phyloP scores from a whole-genome alignment of 1,284 basidiomycete species.

The Ceratobasidium sp. region DNA sequence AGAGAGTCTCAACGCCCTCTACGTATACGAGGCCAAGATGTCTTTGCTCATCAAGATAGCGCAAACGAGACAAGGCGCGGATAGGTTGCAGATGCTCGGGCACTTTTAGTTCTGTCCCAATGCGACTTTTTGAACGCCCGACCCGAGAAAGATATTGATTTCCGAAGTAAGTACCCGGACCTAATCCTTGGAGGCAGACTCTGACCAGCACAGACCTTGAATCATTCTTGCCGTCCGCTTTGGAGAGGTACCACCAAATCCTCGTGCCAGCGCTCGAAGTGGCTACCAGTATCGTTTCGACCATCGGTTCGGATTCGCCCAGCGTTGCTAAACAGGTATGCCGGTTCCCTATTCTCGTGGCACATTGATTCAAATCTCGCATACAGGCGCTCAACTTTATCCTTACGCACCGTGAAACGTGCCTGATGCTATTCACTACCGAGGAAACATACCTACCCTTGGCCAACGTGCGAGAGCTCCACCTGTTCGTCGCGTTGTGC shows the following conservation, averaged over 20 bases:
- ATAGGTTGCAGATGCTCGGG: slow-evolving; percentile 82
- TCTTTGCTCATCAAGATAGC: slow-evolving; percentile 86
- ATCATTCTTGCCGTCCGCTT: slow-evolving; percentile 84
- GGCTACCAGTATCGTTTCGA: slow-evolving; percentile 70
- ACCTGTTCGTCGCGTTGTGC: slow-evolving; percentile 75
- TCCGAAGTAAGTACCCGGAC: slow-evolving; percentile 66
- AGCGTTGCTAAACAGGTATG: slow-evolving; percentile 71
- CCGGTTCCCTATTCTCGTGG: not conserved
- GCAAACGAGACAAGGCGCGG: slow-evolving; percentile 81
- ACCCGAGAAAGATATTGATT: slow-evolving; percentile 80
- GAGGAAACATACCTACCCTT: slow-evolving; percentile 69
- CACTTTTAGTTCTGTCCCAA: slow-evolving; percentile 80
- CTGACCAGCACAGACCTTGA: slow-evolving; percentile 65
- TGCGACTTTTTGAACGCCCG: slow-evolving; percentile 87
- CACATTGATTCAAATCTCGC: not conserved
- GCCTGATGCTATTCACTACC: slow-evolving; percentile 78
- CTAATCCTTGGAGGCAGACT: not conserved
- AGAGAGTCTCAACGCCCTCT: slow-evolving; percentile 91
- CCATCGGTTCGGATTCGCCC: slow-evolving; percentile 67
- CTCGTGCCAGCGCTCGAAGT: slow-evolving; percentile 86
- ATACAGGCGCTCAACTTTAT: slow-evolving; percentile 75
- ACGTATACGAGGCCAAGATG: slow-evolving; percentile 95
- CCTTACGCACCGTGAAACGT: slow-evolving; percentile 77
- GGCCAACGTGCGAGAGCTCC: slow-evolving; percentile 74
- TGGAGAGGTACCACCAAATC: slow-evolving; percentile 88